Evolutionary conservation across 805 yeast species (phyloP).

Genomic region (Huiozyma naganishii): DNA sequence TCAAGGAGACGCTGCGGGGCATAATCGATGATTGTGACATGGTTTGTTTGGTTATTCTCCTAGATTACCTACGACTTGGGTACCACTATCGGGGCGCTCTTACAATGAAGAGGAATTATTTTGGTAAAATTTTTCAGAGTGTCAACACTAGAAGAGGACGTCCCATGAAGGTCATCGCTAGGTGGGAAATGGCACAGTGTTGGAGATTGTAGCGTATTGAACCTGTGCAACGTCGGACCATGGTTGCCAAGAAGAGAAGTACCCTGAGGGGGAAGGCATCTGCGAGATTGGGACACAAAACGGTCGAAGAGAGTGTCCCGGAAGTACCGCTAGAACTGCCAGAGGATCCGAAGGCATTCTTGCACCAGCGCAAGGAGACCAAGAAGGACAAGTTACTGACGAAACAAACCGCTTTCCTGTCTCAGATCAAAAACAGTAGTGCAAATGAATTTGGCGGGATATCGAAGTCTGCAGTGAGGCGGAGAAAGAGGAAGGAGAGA

Average conservation of each 20-base stretch:
- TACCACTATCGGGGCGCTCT: neutral
- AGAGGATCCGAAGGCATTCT: slow-evolving; percentile 35
- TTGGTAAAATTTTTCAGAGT: no score
- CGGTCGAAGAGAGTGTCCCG: slow-evolving; percentile 4
- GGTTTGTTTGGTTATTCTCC: neutral
- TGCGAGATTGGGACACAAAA: slow-evolving; percentile 14
- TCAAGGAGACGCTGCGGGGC: slow-evolving; percentile 1
- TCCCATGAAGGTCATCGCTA: no score
- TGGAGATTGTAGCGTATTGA: no score
- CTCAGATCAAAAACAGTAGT: slow-evolving; percentile 13
- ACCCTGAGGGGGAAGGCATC: slow-evolving; percentile 35
- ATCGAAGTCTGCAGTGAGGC: slow-evolving; percentile 54
- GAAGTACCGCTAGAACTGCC: neutral
- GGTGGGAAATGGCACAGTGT: no score
- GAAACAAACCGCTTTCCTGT: slow-evolving; percentile 29
- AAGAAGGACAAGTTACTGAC: slow-evolving; percentile 41
- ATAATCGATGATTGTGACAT: slow-evolving; percentile 1
- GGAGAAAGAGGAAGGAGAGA: slow-evolving; percentile 51
- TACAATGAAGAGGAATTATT: neutral
- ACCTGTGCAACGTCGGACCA: slow-evolving; percentile 3
- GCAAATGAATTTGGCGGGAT: slow-evolving; percentile 33
- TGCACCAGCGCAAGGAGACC: slow-evolving; percentile 41
- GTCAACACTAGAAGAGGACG: no score
- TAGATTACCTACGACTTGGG: no score
- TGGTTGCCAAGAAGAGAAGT: slow-evolving; percentile 39